Conservation (phyloP, 108 stramenopile species). For the Fistulifera solaris region DNA sequence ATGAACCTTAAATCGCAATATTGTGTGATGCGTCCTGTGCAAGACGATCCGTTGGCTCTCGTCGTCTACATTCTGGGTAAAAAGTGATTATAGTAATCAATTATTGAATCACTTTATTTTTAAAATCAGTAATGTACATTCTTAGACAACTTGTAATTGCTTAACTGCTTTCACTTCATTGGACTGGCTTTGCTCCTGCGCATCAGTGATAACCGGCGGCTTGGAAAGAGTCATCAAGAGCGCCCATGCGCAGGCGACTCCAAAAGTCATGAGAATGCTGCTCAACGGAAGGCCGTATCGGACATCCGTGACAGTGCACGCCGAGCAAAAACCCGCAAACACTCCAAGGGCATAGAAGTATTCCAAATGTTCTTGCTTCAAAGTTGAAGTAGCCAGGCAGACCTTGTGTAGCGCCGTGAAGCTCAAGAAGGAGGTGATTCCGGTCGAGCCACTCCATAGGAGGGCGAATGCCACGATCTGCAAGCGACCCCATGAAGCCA, state of each 20-base stretch:
- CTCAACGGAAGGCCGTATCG: constrained; percentile 3
- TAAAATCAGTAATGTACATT: no score
- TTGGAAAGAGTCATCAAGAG: constrained; percentile 6
- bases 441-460: constrained; percentile 6
- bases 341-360: constrained; percentile 10
- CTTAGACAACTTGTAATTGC: no score
- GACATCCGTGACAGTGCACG: constrained; percentile 10
- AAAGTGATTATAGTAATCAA: no score
- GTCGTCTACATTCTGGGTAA: no score
- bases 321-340: constrained; percentile 5
- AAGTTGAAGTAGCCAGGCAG: no score
- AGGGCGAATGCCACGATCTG: constrained; percentile 5
- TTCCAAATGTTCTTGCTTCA: constrained; percentile 2
- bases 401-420: background rate
- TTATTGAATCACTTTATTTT: no score
- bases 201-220: no score
- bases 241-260: constrained; percentile 4
- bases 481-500: background rate
- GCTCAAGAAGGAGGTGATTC: background rate
- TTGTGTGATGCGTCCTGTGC: no score
- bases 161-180: no score
- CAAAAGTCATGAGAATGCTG: constrained; percentile 1
- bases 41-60: no score
- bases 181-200: no score
- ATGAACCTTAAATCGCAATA: no score